Percentiles rank a stretch among this genome's conserved stretches.
phyloP scores from a whole-genome alignment of 148 eudicot genomes.

The Spergularia marina region DNA sequence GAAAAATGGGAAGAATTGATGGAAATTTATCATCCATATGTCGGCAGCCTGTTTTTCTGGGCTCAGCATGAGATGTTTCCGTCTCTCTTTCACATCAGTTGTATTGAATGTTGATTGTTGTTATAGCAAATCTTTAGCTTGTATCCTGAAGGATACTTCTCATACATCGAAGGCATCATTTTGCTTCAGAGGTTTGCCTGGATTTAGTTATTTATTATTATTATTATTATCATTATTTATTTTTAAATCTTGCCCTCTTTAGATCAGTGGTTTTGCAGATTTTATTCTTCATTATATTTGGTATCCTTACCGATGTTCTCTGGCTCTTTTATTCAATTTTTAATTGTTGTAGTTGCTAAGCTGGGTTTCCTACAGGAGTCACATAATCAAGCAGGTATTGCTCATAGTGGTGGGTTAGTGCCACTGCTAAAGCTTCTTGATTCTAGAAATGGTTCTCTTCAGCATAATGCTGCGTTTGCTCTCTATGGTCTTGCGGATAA shows the following conservation, averaged over 20 bases:
- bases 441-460: conserved; percentile 34
- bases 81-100: background rate
- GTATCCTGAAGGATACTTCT: background rate
- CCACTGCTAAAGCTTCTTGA: conserved; percentile 35
- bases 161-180: too few species aligned
- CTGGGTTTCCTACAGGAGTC: conserved; percentile 22
- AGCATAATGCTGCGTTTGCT: conserved; percentile 40
- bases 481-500: conserved; percentile 56
- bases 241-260: too few species aligned
- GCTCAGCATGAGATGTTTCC: background rate
- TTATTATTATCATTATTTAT: too few species aligned
- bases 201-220: too few species aligned
- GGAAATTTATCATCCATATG: background rate
- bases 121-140: background rate
- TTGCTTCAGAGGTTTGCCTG: too few species aligned
- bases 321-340: background rate
- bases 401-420: conserved; percentile 35
- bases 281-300: background rate
- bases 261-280: background rate
- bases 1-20: too few species aligned
- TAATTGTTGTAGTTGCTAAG: too few species aligned
- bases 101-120: background rate
- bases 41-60: background rate
- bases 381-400: conserved; percentile 38
- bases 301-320: too few species aligned